Conservation (phyloP, 2,329 filamentous ascomycete species). For the Pochonia chlamydosporia region DNA sequence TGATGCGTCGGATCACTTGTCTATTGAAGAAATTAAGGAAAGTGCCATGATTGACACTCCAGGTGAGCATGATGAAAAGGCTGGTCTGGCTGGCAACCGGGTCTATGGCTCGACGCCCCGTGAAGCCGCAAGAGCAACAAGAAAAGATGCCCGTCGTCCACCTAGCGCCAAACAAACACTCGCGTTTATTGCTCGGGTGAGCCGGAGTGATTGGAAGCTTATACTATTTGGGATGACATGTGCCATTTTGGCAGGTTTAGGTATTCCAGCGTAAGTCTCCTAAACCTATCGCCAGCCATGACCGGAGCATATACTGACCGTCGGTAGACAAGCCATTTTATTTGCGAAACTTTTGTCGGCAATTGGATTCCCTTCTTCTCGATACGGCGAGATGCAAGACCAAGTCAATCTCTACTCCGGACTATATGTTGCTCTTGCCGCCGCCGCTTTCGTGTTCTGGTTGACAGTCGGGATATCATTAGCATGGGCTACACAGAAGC, state of each 20-base stretch:
- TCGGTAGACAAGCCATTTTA: not conserved
- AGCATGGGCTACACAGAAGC: not conserved
- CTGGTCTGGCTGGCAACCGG: no score
- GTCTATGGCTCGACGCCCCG: no score
- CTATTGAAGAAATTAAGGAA: no score
- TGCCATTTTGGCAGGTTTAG: not conserved
- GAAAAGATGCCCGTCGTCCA: not conserved
- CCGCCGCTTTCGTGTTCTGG: not conserved
- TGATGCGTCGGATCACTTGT: not conserved
- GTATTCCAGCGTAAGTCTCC: not conserved
- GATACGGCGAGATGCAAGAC: not conserved
- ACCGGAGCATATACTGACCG: no score
- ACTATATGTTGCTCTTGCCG: not conserved
- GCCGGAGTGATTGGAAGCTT: not conserved
- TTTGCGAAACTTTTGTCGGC: not conserved
- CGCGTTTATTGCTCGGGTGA: not conserved
- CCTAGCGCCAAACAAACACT: not conserved
- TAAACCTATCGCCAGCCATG: no score
- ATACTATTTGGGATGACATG: not conserved
- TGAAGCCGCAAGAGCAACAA: no score
- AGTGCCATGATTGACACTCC: no score
- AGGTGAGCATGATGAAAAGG: no score
- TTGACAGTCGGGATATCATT: not conserved
- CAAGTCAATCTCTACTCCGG: not conserved
- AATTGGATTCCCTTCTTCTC: not conserved